Base-by-base conservation (phyloP, 805 yeast species). In the Lachancea waltii region DNA sequence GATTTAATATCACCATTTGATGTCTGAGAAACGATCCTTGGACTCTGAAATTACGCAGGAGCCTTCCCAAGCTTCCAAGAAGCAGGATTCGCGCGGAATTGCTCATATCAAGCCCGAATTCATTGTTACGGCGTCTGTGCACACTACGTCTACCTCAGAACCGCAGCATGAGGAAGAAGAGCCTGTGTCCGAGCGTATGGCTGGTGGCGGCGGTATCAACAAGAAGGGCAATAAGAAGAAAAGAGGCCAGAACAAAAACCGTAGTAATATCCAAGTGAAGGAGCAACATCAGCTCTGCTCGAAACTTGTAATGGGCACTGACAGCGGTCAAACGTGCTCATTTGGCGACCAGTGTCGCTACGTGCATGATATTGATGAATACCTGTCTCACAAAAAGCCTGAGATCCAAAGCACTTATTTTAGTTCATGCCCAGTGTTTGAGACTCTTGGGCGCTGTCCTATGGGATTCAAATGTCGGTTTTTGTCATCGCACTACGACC, bases 381-480 rank as follows among this genome's bases (percentile, higher is more conserved):
- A 86, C 51, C 58, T 92, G 21, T 63, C 55, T 0, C 58, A 73
- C 17, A 90, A 92, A 58, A 81, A 77, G 1, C 69, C 63, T 0
- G 97, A 92, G 56, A 64, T 85, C 16, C 74, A 70, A 7, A 94
- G 95, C 0, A 53, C 41, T 2, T 40, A 32, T 15, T 59, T 52
- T 37, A 37, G 37, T 5, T 32, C 53, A 1, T 92, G 99, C 62
- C 97, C 98, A 0, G 95, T 85, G 3, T 87, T 65, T 55, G 67
- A 66, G 23, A 81, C 83, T 1, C 67, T 85, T 24, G 99, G 99
- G 0, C 79, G 76, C 53, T 92, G 99, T 68, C 95, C 95, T 3
- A 74, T 82, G 44, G 98, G 98, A 0, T 63, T 85, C 50, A 90
- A 85, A 59, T 92, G 99, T 64, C 75, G 96, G 51, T 92, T 95